phyloP scores from a whole-genome alignment of 2,329 filamentous ascomycete species.

The Aureobasidium vineae region DNA sequence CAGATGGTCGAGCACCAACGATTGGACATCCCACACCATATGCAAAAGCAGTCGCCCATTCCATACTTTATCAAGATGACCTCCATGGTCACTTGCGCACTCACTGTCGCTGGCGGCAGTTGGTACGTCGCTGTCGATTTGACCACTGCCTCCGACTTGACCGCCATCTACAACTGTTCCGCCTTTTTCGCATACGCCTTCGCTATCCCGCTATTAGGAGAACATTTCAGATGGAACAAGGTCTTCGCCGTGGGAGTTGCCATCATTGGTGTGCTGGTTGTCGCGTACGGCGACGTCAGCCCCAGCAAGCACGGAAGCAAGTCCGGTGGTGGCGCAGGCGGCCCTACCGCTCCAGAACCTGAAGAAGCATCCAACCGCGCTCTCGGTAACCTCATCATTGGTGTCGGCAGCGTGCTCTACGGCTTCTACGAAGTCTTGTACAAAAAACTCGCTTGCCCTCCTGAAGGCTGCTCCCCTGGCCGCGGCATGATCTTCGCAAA shows the following conservation, averaged over 20 bases:
- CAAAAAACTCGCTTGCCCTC: slow-evolving; percentile 89
- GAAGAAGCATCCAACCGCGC: slow-evolving; percentile 65
- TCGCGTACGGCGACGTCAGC: slow-evolving; percentile 79
- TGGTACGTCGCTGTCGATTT: slow-evolving; percentile 96
- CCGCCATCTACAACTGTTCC: slow-evolving; percentile 98
- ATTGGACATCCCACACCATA: slow-evolving; percentile 59
- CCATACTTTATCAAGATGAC: slow-evolving; percentile 78
- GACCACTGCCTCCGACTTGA: slow-evolving; percentile 90
- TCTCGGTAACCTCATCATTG: slow-evolving; percentile 88
- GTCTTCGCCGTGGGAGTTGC: slow-evolving; percentile 81
- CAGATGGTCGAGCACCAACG: slow-evolving; percentile 84
- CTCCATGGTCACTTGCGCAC: slow-evolving; percentile 74
- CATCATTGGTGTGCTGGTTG: slow-evolving; percentile 85
- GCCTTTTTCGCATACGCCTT: slow-evolving; percentile 99
- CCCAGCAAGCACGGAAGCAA: slow-evolving; percentile 54
- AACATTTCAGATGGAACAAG: slow-evolving; percentile 81
- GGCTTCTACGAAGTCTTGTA: slow-evolving; percentile 97
- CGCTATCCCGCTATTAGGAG: slow-evolving; percentile 82
- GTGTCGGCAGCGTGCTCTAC: slow-evolving; percentile 85
- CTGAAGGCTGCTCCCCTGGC: slow-evolving; percentile 78
- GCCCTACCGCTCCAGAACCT: slow-evolving; percentile 45
- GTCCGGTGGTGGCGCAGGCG: slow-evolving; percentile 55
- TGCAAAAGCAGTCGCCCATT: slow-evolving; percentile 54
- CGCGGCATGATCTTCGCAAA: slow-evolving; percentile 97
- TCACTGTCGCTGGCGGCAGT: slow-evolving; percentile 86